Percentiles rank a stretch among this genome's conserved stretches.
phyloP scores from a whole-genome alignment of 768 basidiomycete species.

The Pleurotus ostreatus region DNA sequence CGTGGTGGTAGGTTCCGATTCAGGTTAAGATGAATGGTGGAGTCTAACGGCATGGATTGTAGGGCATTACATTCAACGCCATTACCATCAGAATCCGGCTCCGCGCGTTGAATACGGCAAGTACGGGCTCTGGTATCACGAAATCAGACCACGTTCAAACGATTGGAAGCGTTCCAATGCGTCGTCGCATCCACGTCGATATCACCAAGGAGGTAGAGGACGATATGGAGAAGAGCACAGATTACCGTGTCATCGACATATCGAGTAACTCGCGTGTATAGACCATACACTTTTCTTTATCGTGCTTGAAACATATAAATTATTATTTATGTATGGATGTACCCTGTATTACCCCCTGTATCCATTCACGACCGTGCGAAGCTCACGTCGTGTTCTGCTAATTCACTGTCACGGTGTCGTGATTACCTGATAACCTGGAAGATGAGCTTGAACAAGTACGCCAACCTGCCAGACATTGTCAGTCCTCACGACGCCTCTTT shows the following conservation, averaged over 20 bases:
- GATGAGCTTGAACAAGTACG: conserved; percentile 78
- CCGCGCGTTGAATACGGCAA: conserved; percentile 4
- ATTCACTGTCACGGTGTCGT: background rate
- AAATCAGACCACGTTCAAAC: background rate
- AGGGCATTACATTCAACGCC: conserved; percentile 20
- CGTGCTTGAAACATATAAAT: too few relatives aligned
- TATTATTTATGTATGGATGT: too few relatives aligned
- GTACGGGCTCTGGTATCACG: background rate
- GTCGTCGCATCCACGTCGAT: conserved; percentile 6
- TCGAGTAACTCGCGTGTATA: too few relatives aligned
- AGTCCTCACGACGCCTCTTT: conserved; percentile 22
- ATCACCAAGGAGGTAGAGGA: background rate
- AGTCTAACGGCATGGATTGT: too few relatives aligned
- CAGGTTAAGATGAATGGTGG: background rate
- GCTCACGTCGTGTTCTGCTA: background rate
- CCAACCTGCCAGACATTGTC: conserved; percentile 90
- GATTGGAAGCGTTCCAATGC: conserved; percentile 8
- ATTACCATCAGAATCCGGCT: conserved; percentile 19
- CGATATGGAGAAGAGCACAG: background rate
- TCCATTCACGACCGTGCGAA: background rate
- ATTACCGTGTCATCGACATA: too few relatives aligned
- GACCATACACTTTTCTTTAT: too few relatives aligned
- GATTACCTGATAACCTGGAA: background rate
- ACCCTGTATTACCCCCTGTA: background rate
- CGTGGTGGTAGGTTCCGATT: conserved; percentile 8